Evolutionary conservation across 129 eudicot genomes (phyloP).

Genomic region (Ambrosia artemisiifolia): DNA sequence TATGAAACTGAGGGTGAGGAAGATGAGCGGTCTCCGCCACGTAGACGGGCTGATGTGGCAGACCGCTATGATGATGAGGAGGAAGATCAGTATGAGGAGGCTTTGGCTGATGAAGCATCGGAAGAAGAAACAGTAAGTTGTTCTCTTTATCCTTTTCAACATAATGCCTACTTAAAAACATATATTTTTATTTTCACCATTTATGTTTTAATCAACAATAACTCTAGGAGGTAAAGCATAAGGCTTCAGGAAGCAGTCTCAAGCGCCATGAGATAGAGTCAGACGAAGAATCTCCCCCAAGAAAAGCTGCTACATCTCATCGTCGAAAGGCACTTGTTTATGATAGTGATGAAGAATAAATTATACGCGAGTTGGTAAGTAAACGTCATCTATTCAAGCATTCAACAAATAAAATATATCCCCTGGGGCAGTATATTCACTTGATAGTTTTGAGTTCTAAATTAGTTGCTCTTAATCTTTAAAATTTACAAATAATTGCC

Average conservation of each 20-base stretch:
- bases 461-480: neutral
- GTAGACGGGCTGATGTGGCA: slow-evolving; percentile 45
- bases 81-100: slow-evolving; percentile 65
- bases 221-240: slow-evolving; percentile 71
- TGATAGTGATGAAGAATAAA: slow-evolving; percentile 86
- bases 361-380: slow-evolving; percentile 23
- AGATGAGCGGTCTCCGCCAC: slow-evolving; percentile 66
- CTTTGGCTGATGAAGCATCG: slow-evolving; percentile 66
- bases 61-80: slow-evolving; percentile 69
- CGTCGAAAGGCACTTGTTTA: slow-evolving; percentile 85
- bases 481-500: neutral
- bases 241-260: slow-evolving; percentile 49
- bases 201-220: neutral
- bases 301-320: slow-evolving; percentile 56
- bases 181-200: neutral
- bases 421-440: neutral
- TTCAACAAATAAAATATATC: neutral
- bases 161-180: neutral
- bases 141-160: neutral
- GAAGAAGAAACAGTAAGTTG: slow-evolving; percentile 74
- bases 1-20: slow-evolving; percentile 97
- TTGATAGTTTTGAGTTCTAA: slow-evolving; percentile 3
- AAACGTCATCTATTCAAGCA: neutral
- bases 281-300: slow-evolving; percentile 81
- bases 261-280: slow-evolving; percentile 87